Evolutionary conservation across 768 basidiomycete genomes (phyloP).

Genomic region (Tulasnella sp.): DNA sequence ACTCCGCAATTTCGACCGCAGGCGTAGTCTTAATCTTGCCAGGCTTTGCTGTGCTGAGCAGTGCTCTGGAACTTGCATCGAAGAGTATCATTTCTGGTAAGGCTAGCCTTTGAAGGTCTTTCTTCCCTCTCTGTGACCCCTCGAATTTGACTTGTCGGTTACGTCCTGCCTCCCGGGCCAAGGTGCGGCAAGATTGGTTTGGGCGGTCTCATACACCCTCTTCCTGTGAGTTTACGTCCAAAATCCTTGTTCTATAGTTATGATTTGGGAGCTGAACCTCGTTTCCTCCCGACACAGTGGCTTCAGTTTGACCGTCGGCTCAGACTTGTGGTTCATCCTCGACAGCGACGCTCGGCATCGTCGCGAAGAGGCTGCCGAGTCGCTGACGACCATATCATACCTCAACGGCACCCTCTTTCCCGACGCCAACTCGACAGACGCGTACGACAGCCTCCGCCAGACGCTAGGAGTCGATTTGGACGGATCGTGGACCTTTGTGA

Average conservation of each 20-base stretch:
- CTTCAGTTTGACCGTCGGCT: slow-evolving; percentile 77
- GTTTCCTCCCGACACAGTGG: slow-evolving; percentile 36
- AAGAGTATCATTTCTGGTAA: slow-evolving; percentile 63
- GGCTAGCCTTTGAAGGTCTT: neutral
- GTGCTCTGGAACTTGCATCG: slow-evolving; percentile 74
- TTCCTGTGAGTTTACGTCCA: slow-evolving; percentile 39
- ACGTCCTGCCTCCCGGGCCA: slow-evolving; percentile 46
- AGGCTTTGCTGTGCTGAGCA: slow-evolving; percentile 74
- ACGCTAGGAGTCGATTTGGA: slow-evolving; percentile 47
- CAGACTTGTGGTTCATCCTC: slow-evolving; percentile 67
- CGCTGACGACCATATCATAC: slow-evolving; percentile 40
- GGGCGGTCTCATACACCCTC: slow-evolving; percentile 77
- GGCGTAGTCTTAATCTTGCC: slow-evolving; percentile 84
- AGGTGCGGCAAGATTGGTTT: slow-evolving; percentile 68
- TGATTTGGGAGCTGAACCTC: neutral
- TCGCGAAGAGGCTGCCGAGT: slow-evolving; percentile 46
- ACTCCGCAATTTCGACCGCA: slow-evolving; percentile 81
- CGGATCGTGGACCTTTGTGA: slow-evolving; percentile 28
- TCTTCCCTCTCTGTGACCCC: neutral
- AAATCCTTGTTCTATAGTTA: neutral
- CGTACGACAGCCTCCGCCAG: slow-evolving; percentile 35
- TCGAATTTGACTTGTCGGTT: neutral
- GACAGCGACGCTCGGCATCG: slow-evolving; percentile 47
- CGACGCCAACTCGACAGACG: slow-evolving; percentile 46
- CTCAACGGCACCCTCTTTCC: slow-evolving; percentile 59